Percentiles rank a stretch among this genome's conserved stretches.
phyloP scores from a whole-genome alignment of 2,329 filamentous ascomycete species.

The Acrocalymma vagum region DNA sequence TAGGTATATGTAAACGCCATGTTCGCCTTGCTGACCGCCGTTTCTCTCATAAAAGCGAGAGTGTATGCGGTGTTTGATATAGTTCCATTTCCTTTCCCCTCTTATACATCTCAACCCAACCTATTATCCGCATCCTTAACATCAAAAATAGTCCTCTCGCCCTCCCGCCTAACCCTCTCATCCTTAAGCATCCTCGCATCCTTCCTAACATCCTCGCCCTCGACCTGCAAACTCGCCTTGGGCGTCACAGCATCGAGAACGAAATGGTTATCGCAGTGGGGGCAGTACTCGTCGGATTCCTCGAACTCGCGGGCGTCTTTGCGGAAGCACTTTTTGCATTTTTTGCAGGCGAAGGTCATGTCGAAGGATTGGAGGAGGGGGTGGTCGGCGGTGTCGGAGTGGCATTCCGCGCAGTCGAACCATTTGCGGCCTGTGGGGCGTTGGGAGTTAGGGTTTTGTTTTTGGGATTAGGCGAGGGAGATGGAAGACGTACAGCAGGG shows the following conservation, averaged over 20 bases:
- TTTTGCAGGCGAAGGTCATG: slow-evolving; percentile 97
- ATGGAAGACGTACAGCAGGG: slow-evolving; percentile 78
- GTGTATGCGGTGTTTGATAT: slow-evolving; percentile 18
- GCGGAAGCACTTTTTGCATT: slow-evolving; percentile 97
- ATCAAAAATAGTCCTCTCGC: slow-evolving; percentile 75
- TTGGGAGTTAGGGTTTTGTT: slow-evolving; percentile 11
- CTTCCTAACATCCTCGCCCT: slow-evolving; percentile 88
- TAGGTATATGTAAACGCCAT: no score
- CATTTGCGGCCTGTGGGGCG: slow-evolving; percentile 78
- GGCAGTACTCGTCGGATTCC: slow-evolving; percentile 61
- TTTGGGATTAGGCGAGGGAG: no score
- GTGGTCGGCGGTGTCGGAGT: slow-evolving; percentile 82
- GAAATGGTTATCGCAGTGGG: slow-evolving; percentile 91
- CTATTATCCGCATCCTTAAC: slow-evolving; percentile 77
- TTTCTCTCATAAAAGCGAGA: slow-evolving; percentile 10
- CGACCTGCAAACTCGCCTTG: slow-evolving; percentile 82
- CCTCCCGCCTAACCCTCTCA: slow-evolving; percentile 73
- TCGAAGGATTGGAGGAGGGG: slow-evolving; percentile 79
- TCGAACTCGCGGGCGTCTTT: slow-evolving; percentile 94
- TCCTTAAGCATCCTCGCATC: slow-evolving; percentile 93
- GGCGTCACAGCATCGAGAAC: slow-evolving; percentile 88
- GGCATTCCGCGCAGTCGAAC: slow-evolving; percentile 98
- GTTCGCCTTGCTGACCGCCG: slow-evolving; percentile 6
- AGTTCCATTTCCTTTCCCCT: no score
- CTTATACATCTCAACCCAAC: slow-evolving; percentile 74